Evolutionary conservation across 2,329 filamentous ascomycete species (phyloP).

Genomic region (Penicillium sp.): DNA sequence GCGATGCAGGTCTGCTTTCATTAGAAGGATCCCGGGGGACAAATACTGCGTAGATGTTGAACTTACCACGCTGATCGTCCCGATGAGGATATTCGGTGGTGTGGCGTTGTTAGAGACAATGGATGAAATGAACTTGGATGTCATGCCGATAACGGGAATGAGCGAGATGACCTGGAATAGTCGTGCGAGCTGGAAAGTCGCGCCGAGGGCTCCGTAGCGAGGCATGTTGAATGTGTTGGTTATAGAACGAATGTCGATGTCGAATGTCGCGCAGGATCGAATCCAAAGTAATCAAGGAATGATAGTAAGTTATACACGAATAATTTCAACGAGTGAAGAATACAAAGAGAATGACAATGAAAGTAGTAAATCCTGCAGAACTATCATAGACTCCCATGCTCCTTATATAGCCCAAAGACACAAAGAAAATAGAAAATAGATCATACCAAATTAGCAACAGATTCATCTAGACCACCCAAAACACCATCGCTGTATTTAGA

Average conservation of each 20-base stretch:
- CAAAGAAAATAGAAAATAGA: slow-evolving; percentile 9
- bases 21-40: background rate
- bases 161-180: slow-evolving; percentile 66
- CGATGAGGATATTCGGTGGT: slow-evolving; percentile 68
- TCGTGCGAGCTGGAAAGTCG: slow-evolving; percentile 70
- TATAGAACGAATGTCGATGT: background rate
- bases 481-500: background rate
- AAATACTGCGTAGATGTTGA: background rate
- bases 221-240: background rate
- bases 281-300: background rate
- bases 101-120: slow-evolving; percentile 63
- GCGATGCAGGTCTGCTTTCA: slow-evolving; percentile 64
- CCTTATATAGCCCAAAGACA: slow-evolving; percentile 6
- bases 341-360: background rate
- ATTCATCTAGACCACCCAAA: slow-evolving; percentile 5
- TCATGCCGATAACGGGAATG: slow-evolving; percentile 71
- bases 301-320: no score
- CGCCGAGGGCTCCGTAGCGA: slow-evolving; percentile 65
- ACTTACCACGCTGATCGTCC: slow-evolving; percentile 73
- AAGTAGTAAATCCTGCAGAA: background rate
- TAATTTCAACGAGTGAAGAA: background rate
- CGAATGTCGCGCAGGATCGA: background rate
- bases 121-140: slow-evolving; percentile 73
- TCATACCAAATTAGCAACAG: slow-evolving; percentile 13
- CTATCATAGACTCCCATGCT: background rate